Conservation (phyloP, 148 eudicot genomes). For the Oxyria digyna region DNA sequence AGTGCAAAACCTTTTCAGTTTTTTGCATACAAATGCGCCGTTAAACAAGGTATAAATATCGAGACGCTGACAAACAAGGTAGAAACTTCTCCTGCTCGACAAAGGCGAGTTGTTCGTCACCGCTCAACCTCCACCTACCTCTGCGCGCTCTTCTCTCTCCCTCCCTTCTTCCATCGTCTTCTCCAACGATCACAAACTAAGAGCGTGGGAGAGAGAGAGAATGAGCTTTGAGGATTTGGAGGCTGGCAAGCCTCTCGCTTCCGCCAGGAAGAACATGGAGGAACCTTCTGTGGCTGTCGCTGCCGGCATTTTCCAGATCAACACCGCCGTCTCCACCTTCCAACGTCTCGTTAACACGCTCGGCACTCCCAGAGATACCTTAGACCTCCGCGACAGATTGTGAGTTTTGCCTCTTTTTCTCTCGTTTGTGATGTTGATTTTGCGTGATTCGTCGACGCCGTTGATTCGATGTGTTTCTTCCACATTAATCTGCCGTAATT, state of each 20-base stretch:
- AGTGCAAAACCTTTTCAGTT: no score
- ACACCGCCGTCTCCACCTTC: constrained; percentile 44
- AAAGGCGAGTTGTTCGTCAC: background rate
- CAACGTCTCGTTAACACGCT: constrained; percentile 42
- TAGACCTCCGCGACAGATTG: constrained; percentile 44
- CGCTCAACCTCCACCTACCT: background rate
- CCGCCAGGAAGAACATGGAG: constrained; percentile 11
- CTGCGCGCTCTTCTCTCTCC: background rate
- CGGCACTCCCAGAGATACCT: constrained; percentile 57
- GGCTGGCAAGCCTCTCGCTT: constrained; percentile 21
- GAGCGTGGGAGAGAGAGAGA: background rate
- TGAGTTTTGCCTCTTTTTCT: constrained; percentile 9
- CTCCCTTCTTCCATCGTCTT: background rate
- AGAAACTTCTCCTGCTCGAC: background rate
- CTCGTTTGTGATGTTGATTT: background rate
- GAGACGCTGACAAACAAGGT: background rate
- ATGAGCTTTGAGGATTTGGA: constrained; percentile 52
- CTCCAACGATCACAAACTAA: background rate
- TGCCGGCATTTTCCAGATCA: constrained; percentile 42
- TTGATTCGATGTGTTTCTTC: background rate
- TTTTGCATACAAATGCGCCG: no score
- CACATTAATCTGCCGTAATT: background rate
- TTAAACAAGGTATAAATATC: background rate
- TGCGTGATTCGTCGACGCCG: background rate
- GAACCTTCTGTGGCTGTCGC: constrained; percentile 38